Evolutionary conservation across 202 grass and related monocot species (phyloP).

Genomic region (Brachypodium distachyon): DNA sequence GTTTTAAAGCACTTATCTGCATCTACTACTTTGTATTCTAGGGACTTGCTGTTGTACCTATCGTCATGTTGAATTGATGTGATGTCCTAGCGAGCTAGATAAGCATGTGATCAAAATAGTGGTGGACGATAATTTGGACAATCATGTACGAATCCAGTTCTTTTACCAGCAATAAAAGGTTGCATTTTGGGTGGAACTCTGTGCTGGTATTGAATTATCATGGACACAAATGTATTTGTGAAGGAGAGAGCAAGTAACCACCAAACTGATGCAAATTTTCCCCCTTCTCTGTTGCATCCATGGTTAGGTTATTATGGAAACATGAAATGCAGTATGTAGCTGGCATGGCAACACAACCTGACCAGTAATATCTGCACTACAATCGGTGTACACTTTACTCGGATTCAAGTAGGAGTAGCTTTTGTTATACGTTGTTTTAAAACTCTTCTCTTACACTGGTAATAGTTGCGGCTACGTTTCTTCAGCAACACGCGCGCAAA

Average conservation of each 20-base stretch:
- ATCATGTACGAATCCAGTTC: neutral
- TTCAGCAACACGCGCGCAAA: too few species aligned
- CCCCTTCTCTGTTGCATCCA: too few species aligned
- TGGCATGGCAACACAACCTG: too few species aligned
- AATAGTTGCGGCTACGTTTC: too few species aligned
- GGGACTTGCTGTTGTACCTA: neutral
- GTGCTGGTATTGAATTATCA: neutral
- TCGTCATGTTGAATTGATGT: neutral
- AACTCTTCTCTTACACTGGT: too few species aligned
- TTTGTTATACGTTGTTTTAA: too few species aligned
- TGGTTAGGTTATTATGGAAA: too few species aligned
- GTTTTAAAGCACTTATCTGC: neutral
- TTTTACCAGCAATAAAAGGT: neutral
- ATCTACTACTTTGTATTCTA: neutral
- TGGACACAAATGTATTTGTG: neutral
- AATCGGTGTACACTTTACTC: too few species aligned
- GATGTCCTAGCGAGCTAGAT: neutral
- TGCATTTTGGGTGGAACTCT: neutral
- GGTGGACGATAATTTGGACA: neutral
- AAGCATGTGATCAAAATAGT: neutral
- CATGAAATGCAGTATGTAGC: too few species aligned
- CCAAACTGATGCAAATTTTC: neutral
- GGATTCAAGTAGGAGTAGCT: too few species aligned
- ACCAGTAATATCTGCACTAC: too few species aligned
- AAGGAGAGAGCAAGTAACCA: neutral